A percentile compares a stretch with the other conserved stretches of the same genome.
These are phyloP conservation scores for Paraurostyla sp. DNA, from an alignment of 73 alveolate genomes.

Conservation along the genomic window DNA sequence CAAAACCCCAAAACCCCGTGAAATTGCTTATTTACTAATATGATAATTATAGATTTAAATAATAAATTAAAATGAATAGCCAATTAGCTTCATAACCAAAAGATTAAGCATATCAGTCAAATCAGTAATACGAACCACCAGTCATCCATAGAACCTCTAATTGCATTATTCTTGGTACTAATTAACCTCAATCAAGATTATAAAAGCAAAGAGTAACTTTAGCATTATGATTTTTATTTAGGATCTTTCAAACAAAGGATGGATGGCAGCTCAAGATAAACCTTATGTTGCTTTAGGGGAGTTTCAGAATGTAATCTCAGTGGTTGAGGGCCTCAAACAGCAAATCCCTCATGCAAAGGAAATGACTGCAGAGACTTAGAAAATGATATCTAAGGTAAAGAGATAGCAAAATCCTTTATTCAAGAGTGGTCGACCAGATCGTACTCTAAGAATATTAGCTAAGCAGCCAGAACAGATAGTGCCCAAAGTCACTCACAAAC, in stretches of 20 bases:
- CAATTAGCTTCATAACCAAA: neutral
- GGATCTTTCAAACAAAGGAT: constrained; percentile 60
- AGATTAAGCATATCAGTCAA: neutral
- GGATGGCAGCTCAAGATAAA: constrained; percentile 70
- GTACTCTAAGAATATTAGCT: constrained; percentile 60
- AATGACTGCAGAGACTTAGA: constrained; percentile 59
- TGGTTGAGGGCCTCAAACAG: constrained; percentile 56
- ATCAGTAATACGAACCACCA: neutral
- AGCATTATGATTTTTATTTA: neutral
- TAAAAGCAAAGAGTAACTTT: constrained; percentile 9
- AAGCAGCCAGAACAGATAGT: neutral
- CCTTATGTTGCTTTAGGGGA: constrained; percentile 73
- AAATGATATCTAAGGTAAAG: constrained; percentile 42
- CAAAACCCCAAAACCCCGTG: constrained; percentile 50
- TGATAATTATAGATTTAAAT: neutral
- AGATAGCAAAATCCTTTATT: constrained; percentile 45
- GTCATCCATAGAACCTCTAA: constrained; percentile 64
- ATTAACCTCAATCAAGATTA: neutral
- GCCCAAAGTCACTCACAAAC: neutral
- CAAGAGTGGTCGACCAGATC: constrained; percentile 59
- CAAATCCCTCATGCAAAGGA: constrained; percentile 45
- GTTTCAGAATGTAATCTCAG: constrained; percentile 58
- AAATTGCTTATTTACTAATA: neutral
- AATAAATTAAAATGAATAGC: neutral
- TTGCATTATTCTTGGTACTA: constrained; percentile 43